These are phyloP conservation scores for Chalciporus sphaerocephalus DNA, from an alignment of 768 basidiomycete genomes.

Conservation along the genomic window DNA sequence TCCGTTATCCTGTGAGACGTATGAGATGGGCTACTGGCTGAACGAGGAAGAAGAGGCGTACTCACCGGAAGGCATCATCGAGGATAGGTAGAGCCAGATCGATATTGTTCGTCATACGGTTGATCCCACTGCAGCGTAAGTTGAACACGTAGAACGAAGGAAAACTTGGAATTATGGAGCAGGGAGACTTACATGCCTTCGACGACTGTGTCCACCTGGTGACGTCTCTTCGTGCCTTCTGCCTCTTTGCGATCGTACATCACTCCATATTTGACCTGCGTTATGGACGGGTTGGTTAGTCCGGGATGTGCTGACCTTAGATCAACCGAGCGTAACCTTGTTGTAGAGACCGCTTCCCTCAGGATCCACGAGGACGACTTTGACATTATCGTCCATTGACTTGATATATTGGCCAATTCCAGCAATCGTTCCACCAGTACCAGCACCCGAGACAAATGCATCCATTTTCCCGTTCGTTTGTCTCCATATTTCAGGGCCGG, in stretches of 20 bases:
- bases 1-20: conserved; percentile 70
- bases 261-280: conserved; percentile 81
- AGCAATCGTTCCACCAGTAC: conserved; percentile 94
- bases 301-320: neutral
- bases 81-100: conserved; percentile 79
- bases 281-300: neutral
- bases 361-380: conserved; percentile 82
- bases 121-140: conserved; percentile 66
- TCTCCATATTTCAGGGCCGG: conserved; percentile 92
- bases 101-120: conserved; percentile 88
- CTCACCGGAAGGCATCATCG: conserved; percentile 83
- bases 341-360: conserved; percentile 95
- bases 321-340: conserved; percentile 48
- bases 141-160: neutral
- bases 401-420: conserved; percentile 81
- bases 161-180: neutral
- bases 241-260: conserved; percentile 93
- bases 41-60: neutral
- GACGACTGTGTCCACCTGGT: conserved; percentile 96
- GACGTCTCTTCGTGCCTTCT: conserved; percentile 88
- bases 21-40: no score
- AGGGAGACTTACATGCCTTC: conserved; percentile 68
- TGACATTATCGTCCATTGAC: conserved; percentile 58
- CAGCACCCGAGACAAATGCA: conserved; percentile 89
- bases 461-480: conserved; percentile 81